Evolutionary conservation across 768 basidiomycete species (phyloP).

Genomic region (Pleurotus tuber-regium): DNA sequence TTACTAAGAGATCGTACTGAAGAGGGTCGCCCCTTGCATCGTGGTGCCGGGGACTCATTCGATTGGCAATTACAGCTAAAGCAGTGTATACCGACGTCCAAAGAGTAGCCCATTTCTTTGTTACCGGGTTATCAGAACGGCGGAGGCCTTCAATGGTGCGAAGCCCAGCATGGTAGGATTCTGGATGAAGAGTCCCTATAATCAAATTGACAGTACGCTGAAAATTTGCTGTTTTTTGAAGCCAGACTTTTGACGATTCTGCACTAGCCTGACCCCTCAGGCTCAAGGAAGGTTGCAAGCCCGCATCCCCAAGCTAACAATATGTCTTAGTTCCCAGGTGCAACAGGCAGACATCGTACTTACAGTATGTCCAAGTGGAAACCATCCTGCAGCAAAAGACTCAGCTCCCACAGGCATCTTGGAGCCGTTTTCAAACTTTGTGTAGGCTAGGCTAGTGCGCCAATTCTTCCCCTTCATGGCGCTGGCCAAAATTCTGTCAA

Average conservation of each 20-base stretch:
- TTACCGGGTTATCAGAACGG: background rate
- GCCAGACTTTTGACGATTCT: background rate
- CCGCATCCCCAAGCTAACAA: background rate
- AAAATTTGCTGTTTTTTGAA: background rate
- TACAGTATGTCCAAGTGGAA: background rate
- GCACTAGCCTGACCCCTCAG: background rate
- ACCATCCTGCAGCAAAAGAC: background rate
- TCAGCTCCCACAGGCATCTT: background rate
- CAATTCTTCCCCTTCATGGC: background rate
- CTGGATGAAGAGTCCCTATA: background rate
- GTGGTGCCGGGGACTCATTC: background rate
- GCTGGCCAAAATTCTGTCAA: background rate
- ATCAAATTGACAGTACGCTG: background rate
- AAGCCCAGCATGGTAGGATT: background rate
- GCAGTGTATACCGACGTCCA: background rate
- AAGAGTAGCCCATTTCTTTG: background rate
- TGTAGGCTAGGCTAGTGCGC: background rate
- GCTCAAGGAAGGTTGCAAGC: background rate
- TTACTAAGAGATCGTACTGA: background rate
- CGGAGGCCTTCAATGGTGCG: background rate
- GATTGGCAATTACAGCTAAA: background rate
- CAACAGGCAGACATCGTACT: background rate
- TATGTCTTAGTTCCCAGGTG: background rate
- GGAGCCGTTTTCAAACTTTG: background rate
- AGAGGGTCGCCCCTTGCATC: background rate